Base-by-base conservation (phyloP, 2,329 filamentous ascomycete species). In the Claviceps sp. region DNA sequence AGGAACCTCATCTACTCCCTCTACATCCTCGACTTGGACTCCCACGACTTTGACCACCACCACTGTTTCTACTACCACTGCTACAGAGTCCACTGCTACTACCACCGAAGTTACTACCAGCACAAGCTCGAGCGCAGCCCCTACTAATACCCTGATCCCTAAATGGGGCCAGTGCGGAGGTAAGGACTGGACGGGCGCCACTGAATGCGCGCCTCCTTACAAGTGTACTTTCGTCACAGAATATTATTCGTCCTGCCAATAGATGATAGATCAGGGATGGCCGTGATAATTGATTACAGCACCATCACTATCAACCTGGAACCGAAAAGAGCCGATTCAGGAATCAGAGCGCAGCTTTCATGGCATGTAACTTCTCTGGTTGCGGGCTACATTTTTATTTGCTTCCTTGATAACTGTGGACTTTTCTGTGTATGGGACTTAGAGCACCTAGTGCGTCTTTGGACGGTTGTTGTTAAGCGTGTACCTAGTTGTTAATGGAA, bases 111-210 rank as follows among this genome's bases (percentile, higher is more conserved):
- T 22, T 1, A 38, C 52, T 26, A 53, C 50, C 13, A 44, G 50
- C 43, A 22, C 52, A 3, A 47, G 50, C 38, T 43, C 50, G 5
- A 47, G 51, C 43, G 20, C 20, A 22, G 41, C 47, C 52, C 54
- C 57, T 11, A 51, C 52, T 7, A 55, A 52, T 2, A 48, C 50
- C 49, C 54, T 59, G 11, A 55, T 61, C 7, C 56, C 58, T 8
- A 56, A 58, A 46, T 61, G 59, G 53, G 57, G 55, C 16, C 60
- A 62, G 49, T 61, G 60, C n/a, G 60, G 58, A 5, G 59, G 59
- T 16, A 18, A 57, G 26, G 59, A 57, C 6, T 60, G 55, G 37
- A 58, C 50, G 7, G 59, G 59, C 1, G 53, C 59, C 26, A 60
- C 59, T 0, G 53, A 52, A n/a, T 61, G 59, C 51, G 51, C 55